Evolutionary conservation across 139 green algal species (phyloP).

Genomic region (Edaphochlamys debaryana): DNA sequence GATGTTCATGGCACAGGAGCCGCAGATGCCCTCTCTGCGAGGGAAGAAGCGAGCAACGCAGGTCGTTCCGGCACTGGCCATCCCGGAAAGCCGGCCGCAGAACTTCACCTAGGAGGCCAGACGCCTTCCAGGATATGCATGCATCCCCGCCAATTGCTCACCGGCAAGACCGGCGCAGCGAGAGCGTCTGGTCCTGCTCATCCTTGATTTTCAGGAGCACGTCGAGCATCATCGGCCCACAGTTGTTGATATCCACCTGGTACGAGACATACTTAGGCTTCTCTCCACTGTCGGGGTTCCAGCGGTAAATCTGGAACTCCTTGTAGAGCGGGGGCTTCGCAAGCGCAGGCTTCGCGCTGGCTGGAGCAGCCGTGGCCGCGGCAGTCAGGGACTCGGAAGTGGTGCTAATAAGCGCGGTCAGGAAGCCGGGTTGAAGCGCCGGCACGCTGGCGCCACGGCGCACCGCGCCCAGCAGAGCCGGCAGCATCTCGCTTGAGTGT

Average conservation of each 20-base stretch:
- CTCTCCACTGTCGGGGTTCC: conserved; percentile 86
- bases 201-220: conserved; percentile 99
- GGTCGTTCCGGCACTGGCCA: too few relatives aligned
- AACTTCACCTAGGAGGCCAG: too few relatives aligned
- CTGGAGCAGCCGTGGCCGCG: background rate
- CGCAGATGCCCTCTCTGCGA: conserved; percentile 97
- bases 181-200: conserved; percentile 92
- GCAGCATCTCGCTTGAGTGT: background rate
- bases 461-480: background rate
- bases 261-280: conserved; percentile 93
- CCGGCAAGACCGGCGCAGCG: conserved; percentile 93
- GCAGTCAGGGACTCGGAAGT: conserved; percentile 9
- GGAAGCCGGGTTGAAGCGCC: background rate
- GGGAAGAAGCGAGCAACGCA: too few relatives aligned
- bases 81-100: too few relatives aligned
- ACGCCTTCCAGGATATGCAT: too few relatives aligned
- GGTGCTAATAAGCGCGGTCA: conserved; percentile 29
- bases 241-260: conserved; percentile 77
- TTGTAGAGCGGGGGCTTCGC: conserved; percentile 50
- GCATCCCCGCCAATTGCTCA: conserved; percentile 35
- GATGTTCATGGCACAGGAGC: conserved; percentile 99
- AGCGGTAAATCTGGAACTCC: conserved; percentile 88
- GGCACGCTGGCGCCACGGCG: background rate
- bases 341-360: background rate
- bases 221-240: conserved; percentile 99